Conservation (phyloP, 441 rosid genomes). For the Populus tomentosa region DNA sequence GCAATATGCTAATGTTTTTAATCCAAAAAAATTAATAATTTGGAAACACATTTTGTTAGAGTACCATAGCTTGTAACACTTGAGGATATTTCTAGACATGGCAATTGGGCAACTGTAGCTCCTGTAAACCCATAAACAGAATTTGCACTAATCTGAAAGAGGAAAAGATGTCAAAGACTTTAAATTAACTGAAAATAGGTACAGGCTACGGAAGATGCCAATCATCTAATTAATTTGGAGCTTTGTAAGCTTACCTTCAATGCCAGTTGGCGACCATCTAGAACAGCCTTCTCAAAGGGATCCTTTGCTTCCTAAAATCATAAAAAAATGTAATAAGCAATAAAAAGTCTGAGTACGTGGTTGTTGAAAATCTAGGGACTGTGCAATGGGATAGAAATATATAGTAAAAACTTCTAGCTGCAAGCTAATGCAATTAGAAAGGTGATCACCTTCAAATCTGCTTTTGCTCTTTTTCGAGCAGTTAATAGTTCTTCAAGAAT, state of each 20-base stretch:
- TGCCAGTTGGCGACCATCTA: conserved; percentile 97
- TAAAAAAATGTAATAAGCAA: conserved; percentile 18
- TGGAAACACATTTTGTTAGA: not conserved
- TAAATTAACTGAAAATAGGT: conserved; percentile 6
- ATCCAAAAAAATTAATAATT: not conserved
- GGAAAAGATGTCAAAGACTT: conserved; percentile 19
- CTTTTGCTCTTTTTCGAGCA: conserved; percentile 98
- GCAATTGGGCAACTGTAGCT: conserved; percentile 91
- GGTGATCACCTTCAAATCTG: conserved; percentile 75
- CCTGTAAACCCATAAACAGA: conserved; percentile 99
- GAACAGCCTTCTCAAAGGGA: conserved; percentile 95
- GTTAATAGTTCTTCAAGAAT: conserved; percentile 90
- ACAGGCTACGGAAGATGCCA: not conserved
- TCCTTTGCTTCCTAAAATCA: conserved; percentile 83
- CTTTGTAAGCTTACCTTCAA: conserved; percentile 57
- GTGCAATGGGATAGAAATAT: not conserved
- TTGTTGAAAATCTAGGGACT: not conserved
- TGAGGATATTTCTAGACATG: conserved; percentile 95
- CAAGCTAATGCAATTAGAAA: not conserved
- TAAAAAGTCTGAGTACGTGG: not conserved
- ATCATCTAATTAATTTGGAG: not conserved
- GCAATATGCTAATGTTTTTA: not conserved
- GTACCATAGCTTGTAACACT: conserved; percentile 99
- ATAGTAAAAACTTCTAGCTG: not conserved
- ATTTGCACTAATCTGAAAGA: conserved; percentile 87